Conservation (phyloP, 164 flowering plant species). For the Pachysandra terminalis region DNA sequence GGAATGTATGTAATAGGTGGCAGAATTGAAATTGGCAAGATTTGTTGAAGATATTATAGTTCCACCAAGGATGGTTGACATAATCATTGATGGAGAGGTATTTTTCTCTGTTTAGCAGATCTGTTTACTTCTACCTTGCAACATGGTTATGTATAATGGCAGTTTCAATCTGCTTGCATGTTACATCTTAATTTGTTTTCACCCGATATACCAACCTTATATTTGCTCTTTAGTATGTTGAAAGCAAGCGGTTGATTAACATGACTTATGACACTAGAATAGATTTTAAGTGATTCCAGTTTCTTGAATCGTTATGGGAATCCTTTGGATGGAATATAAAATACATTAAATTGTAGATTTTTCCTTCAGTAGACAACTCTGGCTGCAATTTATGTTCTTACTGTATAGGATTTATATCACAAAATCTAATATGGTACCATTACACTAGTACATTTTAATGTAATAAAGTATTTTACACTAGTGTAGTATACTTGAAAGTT, state of each 20-base stretch:
- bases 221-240: background rate
- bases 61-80: slow-evolving; percentile 93
- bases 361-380: background rate
- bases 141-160: background rate
- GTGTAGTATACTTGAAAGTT: too few relatives aligned
- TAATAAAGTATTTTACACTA: too few relatives aligned
- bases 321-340: background rate
- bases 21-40: slow-evolving; percentile 81
- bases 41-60: slow-evolving; percentile 97
- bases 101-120: background rate
- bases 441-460: too few relatives aligned
- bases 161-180: background rate
- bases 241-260: background rate
- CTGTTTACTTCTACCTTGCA: background rate
- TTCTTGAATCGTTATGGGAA: background rate
- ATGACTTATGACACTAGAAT: background rate
- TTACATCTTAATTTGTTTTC: background rate
- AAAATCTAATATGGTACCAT: too few relatives aligned
- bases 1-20: slow-evolving; percentile 45
- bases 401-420: too few relatives aligned
- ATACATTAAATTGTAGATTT: background rate
- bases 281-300: background rate
- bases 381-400: background rate
- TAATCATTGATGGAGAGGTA: slow-evolving; percentile 98
- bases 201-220: background rate